Evolutionary conservation across 1,284 basidiomycete species (phyloP).

Genomic region (Fomitiporia mediterranea): DNA sequence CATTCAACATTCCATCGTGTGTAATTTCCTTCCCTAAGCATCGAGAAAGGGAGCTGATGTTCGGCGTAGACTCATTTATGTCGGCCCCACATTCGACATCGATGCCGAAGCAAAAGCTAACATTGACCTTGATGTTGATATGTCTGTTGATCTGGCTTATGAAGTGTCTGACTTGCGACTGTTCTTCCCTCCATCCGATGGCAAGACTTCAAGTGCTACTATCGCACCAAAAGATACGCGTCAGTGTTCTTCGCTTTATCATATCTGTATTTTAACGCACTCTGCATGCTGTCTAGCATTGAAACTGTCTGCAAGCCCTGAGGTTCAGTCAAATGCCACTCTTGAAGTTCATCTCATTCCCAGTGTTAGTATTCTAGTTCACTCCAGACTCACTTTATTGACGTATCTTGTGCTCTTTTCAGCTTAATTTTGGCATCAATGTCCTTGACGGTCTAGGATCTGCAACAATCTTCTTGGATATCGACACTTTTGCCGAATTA

Average conservation of each 20-base stretch:
- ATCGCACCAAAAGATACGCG: constrained; percentile 32
- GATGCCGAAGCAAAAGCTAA: constrained; percentile 24
- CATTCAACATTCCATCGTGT: constrained; percentile 39
- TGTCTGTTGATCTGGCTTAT: constrained; percentile 6
- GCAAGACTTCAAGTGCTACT: constrained; percentile 11
- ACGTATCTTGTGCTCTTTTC: neutral
- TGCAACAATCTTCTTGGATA: constrained; percentile 40
- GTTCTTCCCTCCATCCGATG: constrained; percentile 5
- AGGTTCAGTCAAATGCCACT: constrained; percentile 35
- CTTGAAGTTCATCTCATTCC: constrained; percentile 47
- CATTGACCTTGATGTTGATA: constrained; percentile 7
- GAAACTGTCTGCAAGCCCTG: constrained; percentile 38
- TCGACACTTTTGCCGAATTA: constrained; percentile 40
- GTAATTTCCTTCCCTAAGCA: neutral
- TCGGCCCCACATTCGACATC: too few species aligned
- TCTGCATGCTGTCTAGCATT: constrained; percentile 32
- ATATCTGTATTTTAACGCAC: neutral
- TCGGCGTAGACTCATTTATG: too few species aligned
- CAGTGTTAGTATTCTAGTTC: constrained; percentile 24
- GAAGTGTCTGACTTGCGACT: neutral
- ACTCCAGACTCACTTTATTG: neutral
- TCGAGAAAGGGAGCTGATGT: neutral
- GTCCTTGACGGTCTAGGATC: constrained; percentile 37
- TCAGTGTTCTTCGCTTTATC: constrained; percentile 27
- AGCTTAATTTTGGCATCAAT: constrained; percentile 39